Evolutionary conservation across 1,139 yeast species (phyloP), one percentile per base, ranked within the genome.

Genomic region (Hemisphaericaspora lyxosophila): DNA sequence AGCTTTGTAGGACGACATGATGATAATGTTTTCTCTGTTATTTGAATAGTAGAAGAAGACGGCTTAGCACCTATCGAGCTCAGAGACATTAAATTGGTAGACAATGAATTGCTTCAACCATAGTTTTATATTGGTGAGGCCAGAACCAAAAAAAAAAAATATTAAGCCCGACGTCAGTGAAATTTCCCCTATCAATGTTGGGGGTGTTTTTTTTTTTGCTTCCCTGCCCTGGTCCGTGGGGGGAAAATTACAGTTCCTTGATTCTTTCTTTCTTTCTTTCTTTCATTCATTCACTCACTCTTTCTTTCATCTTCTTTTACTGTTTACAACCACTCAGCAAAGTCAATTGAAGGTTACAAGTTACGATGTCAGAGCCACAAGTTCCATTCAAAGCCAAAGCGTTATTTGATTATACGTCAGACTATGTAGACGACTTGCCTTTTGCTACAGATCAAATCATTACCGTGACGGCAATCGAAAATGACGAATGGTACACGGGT

Each of bases 401-500:
- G 5, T 58, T 84, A 32, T 86, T 70, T 53, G 85, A 82, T 40
- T 87, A 87, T 64, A 66, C 71, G 43, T 85, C 95, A 6, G 95
- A 84, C 29, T 85, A 75, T 50, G 89, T 82, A 23, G 97, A 89
- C 55, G 98, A 92, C 60, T 73, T 92, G 57, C 68, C 75, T 26
- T 89, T 92, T 50, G 59, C 61, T 1, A 76, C 69, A 5, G 92
- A 85, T 14, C 88, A 85, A 55, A 49, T 75, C 31, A 83, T 92
- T 45, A 75, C 80, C 5, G 96, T 92, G 15, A 78, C 82, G 3
- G 78, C 76, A 20, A 70, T 85, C 42, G 96, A 88, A 52, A 44
- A 46, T 38, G 50, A 47, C 18, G 96, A 90, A 47, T 92, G 98
- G 98, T 85, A 77, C 54, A 68, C 76, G 30, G 98, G 98, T 2